Base-by-base conservation (phyloP, 192 early-diverging fungal genomes). In the Geranomyces variabilis region DNA sequence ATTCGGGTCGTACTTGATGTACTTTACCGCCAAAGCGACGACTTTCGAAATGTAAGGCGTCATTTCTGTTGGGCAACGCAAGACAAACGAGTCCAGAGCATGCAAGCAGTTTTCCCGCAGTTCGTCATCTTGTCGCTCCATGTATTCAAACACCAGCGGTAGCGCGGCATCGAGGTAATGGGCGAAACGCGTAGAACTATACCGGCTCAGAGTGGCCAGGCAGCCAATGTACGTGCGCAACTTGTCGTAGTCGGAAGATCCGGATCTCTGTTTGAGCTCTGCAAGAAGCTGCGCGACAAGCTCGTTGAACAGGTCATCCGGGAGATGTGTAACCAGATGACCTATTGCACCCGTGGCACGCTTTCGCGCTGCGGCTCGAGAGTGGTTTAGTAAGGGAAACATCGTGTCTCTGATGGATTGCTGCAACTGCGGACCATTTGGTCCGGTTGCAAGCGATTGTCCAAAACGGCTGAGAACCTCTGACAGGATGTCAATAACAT, bases 1-100 rank as follows among this genome's bases (percentile, higher is more conserved):
- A 81, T 96, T 96, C 8, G 93, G 93, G 69, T 96, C 94, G 63
- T 96, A 88, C 73, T 89, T 88, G 21, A 93, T 74, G 70, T 87
- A 91, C 59, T 83, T 82, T 17, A 93, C 57, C 13, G 84, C 77
- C 47, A 93, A 78, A 6, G 63, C 63, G 31, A 90, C 84, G 55
- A 94, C 88, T 6, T 74, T 69, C 26, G 79, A 70, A 33, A 93
- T 83, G 58, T 87, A 83, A 4, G 85, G 81, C 0, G 82, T 81
- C 61, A 94, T 89, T 65, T 91, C 90, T 2, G 85, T 86, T 7
- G 93, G 93, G 75, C 91, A 95, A 7, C 91, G 81, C 29, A 93
- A 69, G 0, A 91, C 81, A 67, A 93, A 90, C 0, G 91, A 83
- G 62, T 95, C 93, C 21, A 95, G 64, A 14, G 93, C 78, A 68